Conservation (phyloP, 2,329 filamentous ascomycete species). For the Ramichloridium luteum region DNA sequence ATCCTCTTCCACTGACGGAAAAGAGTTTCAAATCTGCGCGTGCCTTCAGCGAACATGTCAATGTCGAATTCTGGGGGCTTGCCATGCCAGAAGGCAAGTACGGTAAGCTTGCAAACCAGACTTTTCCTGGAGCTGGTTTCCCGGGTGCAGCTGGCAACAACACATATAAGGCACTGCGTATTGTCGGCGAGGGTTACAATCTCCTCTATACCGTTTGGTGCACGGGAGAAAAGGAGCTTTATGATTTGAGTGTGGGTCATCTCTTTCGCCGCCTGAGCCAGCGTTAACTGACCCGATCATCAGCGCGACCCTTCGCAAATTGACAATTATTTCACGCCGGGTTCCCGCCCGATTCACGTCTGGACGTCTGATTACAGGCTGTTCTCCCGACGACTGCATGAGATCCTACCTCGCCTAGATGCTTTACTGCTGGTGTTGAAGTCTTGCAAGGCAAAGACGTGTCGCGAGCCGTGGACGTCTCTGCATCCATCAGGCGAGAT, state of each 20-base stretch:
- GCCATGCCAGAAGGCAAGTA: constrained; percentile 20
- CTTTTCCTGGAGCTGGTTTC: constrained; percentile 5
- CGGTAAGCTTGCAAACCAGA: constrained; percentile 13
- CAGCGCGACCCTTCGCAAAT: constrained; percentile 16
- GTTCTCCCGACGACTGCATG: constrained; percentile 11
- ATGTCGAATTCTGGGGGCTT: constrained; percentile 30
- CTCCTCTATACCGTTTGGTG: constrained; percentile 60
- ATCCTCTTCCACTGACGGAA: constrained; percentile 22
- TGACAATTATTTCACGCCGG: constrained; percentile 13
- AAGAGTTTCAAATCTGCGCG: constrained; percentile 8
- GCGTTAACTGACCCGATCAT: not conserved
- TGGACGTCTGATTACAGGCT: constrained; percentile 10
- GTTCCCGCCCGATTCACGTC: constrained; percentile 3
- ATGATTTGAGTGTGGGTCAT: constrained; percentile 31
- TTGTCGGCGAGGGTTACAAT: constrained; percentile 35
- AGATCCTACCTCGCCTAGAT: constrained; percentile 19
- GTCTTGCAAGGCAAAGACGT: constrained; percentile 22
- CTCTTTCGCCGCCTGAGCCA: not conserved
- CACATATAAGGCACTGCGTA: constrained; percentile 22
- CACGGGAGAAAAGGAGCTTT: constrained; percentile 53
- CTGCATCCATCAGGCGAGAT: constrained; percentile 22
- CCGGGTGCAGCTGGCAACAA: constrained; percentile 13
- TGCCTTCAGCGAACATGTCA: constrained; percentile 25
- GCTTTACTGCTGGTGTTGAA: constrained; percentile 24
- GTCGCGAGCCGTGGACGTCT: constrained; percentile 21